phyloP scores from a whole-genome alignment of 2,329 filamentous ascomycete species.

The Cercospora sp. region DNA sequence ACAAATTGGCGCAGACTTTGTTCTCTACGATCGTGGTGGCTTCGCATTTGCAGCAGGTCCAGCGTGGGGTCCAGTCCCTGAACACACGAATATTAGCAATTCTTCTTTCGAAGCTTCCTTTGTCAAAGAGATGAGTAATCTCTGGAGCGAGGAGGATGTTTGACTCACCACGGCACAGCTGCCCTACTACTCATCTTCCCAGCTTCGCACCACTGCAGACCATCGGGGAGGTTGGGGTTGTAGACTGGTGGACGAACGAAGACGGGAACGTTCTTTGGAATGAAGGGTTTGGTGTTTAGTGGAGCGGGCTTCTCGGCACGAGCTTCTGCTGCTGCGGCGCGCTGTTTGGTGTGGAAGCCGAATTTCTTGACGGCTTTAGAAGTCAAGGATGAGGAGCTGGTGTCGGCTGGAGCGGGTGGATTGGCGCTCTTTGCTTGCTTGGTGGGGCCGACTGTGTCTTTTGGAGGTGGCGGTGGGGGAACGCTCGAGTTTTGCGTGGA shows the following conservation, averaged over 20 bases:
- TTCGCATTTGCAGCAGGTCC: conserved; percentile 34
- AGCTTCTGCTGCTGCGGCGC: background rate
- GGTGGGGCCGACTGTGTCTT: background rate
- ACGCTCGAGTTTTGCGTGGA: background rate
- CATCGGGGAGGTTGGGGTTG: conserved; percentile 17
- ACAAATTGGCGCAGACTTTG: conserved; percentile 30
- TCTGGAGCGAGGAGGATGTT: no score
- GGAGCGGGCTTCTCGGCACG: background rate
- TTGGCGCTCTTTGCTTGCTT: background rate
- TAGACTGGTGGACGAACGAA: conserved; percentile 24
- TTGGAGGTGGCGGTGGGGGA: background rate
- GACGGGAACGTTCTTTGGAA: background rate
- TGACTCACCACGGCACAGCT: background rate
- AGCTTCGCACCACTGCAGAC: conserved; percentile 24
- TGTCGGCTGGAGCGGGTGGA: background rate
- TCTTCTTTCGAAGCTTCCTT: no score
- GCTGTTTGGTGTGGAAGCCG: conserved; percentile 1
- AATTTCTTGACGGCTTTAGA: background rate
- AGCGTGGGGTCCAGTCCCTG: conserved; percentile 31
- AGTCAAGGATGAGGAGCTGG: background rate
- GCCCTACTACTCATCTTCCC: conserved; percentile 24
- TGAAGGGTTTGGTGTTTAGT: background rate
- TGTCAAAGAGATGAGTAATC: no score
- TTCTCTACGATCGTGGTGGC: conserved; percentile 35
- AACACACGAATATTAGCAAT: background rate